phyloP scores from a whole-genome alignment of 2,329 filamentous ascomycete genomes.

The Fusarium sp. region DNA sequence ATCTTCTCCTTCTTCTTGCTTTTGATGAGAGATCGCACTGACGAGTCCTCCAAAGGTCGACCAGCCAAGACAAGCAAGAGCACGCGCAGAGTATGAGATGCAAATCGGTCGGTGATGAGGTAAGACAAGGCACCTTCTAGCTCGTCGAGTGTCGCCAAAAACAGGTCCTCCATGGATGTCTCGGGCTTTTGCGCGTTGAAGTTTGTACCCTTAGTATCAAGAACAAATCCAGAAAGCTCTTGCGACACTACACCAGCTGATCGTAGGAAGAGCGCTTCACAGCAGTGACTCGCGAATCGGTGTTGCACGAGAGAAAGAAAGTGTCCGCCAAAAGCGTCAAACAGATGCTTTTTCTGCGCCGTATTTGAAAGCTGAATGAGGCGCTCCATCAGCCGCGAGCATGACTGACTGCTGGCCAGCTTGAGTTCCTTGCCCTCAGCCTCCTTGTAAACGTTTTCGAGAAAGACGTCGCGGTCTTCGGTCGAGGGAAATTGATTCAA shows the following conservation, averaged over 20 bases:
- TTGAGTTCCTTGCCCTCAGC: slow-evolving; percentile 95
- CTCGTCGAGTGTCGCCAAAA: slow-evolving; percentile 87
- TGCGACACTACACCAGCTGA: slow-evolving; percentile 84
- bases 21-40: slow-evolving; percentile 82
- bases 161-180: slow-evolving; percentile 85
- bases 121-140: slow-evolving; percentile 88
- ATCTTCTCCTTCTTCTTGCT: slow-evolving; percentile 95
- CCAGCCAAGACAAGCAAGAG: slow-evolving; percentile 89
- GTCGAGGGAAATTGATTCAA: slow-evolving; percentile 86
- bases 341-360: slow-evolving; percentile 87
- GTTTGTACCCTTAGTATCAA: slow-evolving; percentile 61
- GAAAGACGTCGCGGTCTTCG: slow-evolving; percentile 79
- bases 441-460: slow-evolving; percentile 89
- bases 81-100: slow-evolving; percentile 90
- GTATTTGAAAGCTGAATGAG: slow-evolving; percentile 86
- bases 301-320: slow-evolving; percentile 93
- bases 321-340: slow-evolving; percentile 87
- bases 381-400: slow-evolving; percentile 92
- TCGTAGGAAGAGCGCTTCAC: slow-evolving; percentile 90
- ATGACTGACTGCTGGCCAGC: slow-evolving; percentile 94
- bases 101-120: slow-evolving; percentile 88
- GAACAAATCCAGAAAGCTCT: slow-evolving; percentile 72
- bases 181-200: slow-evolving; percentile 64
- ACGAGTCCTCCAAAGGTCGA: slow-evolving; percentile 79
- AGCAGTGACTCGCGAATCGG: slow-evolving; percentile 97